Percentiles rank a stretch among this genome's conserved stretches.
Evolutionary conservation across 495 filamentous ascomycete genomes (phyloP).

Genomic region (Elaphomyces granulatus): DNA sequence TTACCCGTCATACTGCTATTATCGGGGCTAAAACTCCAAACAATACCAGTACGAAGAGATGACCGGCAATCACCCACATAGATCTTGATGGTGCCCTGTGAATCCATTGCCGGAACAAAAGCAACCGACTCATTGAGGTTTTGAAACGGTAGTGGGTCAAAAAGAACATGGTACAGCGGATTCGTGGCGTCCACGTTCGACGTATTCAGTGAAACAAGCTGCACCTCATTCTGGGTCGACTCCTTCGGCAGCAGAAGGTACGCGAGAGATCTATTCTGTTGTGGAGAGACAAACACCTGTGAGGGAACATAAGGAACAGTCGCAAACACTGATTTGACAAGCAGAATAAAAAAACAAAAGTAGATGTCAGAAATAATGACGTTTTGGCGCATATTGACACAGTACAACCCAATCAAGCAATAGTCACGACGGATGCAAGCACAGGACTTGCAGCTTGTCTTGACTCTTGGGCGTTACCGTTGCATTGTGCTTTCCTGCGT

Average conservation of each 20-base stretch:
- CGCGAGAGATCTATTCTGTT: slow-evolving; percentile 30
- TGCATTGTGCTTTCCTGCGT: too few relatives aligned
- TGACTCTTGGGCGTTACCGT: too few relatives aligned
- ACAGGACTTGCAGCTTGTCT: too few relatives aligned
- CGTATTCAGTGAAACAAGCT: slow-evolving; percentile 51
- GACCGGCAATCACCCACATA: slow-evolving; percentile 53
- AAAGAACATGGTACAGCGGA: slow-evolving; percentile 40
- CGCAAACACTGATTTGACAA: slow-evolving; percentile 14
- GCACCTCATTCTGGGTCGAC: slow-evolving; percentile 23
- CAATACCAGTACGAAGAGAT: slow-evolving; percentile 20
- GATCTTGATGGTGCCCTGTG: slow-evolving; percentile 51
- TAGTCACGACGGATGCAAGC: too few relatives aligned
- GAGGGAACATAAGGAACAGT: slow-evolving; percentile 65
- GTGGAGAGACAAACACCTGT: slow-evolving; percentile 41
- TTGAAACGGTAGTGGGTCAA: slow-evolving; percentile 52
- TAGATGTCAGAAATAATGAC: slow-evolving; percentile 2
- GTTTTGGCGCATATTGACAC: background rate
- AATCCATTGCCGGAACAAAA: slow-evolving; percentile 49
- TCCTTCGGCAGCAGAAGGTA: slow-evolving; percentile 47
- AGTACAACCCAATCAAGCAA: too few relatives aligned
- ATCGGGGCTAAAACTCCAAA: slow-evolving; percentile 43
- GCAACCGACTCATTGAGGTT: slow-evolving; percentile 24
- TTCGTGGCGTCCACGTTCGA: slow-evolving; percentile 39
- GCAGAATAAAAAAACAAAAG: slow-evolving; percentile 9
- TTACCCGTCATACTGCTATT: slow-evolving; percentile 26